phyloP scores from a whole-genome alignment of 2,329 filamentous ascomycete genomes.

The Fusarium proliferatum region DNA sequence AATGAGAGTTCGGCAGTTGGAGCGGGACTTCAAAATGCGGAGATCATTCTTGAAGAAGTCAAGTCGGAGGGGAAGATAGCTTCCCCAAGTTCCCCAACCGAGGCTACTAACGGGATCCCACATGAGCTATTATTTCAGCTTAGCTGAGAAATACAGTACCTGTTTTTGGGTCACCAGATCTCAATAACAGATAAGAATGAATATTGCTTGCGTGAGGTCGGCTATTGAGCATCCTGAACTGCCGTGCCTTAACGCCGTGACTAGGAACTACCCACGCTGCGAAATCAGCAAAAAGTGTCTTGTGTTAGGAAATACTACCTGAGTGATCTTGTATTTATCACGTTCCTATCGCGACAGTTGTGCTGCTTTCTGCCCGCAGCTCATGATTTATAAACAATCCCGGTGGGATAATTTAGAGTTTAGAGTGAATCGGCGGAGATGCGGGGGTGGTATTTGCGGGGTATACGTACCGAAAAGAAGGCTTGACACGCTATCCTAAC shows the following conservation, averaged over 20 bases:
- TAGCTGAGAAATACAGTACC: not conserved
- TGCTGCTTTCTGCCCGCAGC: not conserved
- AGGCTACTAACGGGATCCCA: not conserved
- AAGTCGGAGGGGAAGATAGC: not conserved
- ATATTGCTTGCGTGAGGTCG: not conserved
- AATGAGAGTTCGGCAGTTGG: not conserved
- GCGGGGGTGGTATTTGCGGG: not conserved
- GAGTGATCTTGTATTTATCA: not conserved
- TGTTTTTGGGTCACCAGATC: not conserved
- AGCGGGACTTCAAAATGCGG: not conserved
- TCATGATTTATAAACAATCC: not conserved
- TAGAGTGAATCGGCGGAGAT: not conserved
- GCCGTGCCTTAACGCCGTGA: not conserved
- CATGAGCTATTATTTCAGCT: not conserved
- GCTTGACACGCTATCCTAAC: too few relatives aligned
- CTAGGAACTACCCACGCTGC: fast-evolving
- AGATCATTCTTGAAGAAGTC: not conserved
- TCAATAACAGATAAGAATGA: not conserved
- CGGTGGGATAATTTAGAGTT: not conserved
- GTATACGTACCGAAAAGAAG: not conserved
- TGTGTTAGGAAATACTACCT: fast-evolving
- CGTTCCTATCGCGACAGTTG: fast-evolving
- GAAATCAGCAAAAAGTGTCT: not conserved
- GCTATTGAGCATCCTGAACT: not conserved
- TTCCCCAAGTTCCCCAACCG: not conserved